Evolutionary conservation across 345 rosid genomes (phyloP).

Genomic region (Stellera chamaejasme): DNA sequence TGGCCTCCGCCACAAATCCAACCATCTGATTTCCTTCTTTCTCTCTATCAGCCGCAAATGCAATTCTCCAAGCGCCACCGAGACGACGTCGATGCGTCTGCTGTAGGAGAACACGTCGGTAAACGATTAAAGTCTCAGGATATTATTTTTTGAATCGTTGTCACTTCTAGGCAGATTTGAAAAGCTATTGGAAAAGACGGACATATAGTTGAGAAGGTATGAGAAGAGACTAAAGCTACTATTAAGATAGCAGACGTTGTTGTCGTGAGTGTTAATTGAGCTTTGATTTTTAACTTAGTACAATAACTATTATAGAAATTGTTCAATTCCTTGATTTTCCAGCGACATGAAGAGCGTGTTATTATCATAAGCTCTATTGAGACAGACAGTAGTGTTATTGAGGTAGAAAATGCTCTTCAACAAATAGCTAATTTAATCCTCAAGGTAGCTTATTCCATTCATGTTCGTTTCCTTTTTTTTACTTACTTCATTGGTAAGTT

Average conservation of each 20-base stretch:
- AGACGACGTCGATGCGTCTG: slow-evolving; percentile 21
- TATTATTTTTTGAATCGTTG: too few species aligned
- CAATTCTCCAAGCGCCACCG: slow-evolving; percentile 36
- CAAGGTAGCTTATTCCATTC: slow-evolving; percentile 20
- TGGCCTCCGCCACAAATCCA: background rate
- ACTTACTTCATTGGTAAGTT: too few species aligned
- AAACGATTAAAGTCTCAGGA: slow-evolving; percentile 38
- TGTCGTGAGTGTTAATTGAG: slow-evolving; percentile 31
- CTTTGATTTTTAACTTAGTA: background rate
- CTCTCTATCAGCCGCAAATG: background rate
- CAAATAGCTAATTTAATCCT: too few species aligned
- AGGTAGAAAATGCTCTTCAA: too few species aligned
- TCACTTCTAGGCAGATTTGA: slow-evolving; percentile 60
- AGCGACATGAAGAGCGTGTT: too few species aligned
- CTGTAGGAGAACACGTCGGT: slow-evolving; percentile 21
- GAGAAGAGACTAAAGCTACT: slow-evolving; percentile 60
- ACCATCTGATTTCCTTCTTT: too few species aligned
- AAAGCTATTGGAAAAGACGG: slow-evolving; percentile 64
- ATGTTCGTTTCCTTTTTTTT: too few species aligned
- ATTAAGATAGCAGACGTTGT: slow-evolving; percentile 59
- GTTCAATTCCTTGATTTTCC: slow-evolving; percentile 1
- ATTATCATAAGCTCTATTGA: slow-evolving; percentile 59
- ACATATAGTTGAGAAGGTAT: slow-evolving; percentile 53
- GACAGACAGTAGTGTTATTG: too few species aligned
- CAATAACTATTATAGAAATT: background rate